A percentile compares a stretch with the other conserved stretches of the same genome.
Conservation (phyloP, 2,329 filamentous ascomycete genomes). For the Aureobasidium mangrovei region DNA sequence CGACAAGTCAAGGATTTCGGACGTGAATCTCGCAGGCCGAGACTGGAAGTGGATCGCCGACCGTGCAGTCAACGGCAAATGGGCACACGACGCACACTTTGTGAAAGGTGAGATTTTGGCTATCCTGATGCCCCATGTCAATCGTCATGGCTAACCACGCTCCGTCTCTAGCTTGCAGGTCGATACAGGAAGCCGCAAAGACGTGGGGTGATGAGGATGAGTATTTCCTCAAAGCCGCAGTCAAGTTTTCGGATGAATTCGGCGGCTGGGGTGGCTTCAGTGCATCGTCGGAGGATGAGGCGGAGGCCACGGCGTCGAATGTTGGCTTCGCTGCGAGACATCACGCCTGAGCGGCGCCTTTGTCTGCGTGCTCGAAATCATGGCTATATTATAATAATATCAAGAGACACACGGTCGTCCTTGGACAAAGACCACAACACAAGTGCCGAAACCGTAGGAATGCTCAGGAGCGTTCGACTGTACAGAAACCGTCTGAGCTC, state of each 20-base stretch:
- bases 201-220: conserved; percentile 66
- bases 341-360: background rate
- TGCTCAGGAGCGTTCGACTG: too few relatives aligned
- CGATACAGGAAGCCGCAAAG: conserved; percentile 63
- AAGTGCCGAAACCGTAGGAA: too few relatives aligned
- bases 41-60: conserved; percentile 71
- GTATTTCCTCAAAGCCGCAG: conserved; percentile 58
- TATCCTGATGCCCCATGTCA: background rate
- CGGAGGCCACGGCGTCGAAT: conserved; percentile 4
- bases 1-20: conserved; percentile 53
- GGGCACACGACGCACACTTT: conserved; percentile 69
- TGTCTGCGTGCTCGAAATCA: too few relatives aligned
- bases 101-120: conserved; percentile 58
- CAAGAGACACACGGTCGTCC: too few relatives aligned
- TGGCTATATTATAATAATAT: too few relatives aligned
- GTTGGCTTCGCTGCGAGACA: conserved; percentile 4
- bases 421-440: too few relatives aligned
- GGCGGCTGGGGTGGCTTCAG: conserved; percentile 47
- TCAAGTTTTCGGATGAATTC: conserved; percentile 67
- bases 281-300: conserved; percentile 1
- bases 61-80: conserved; percentile 58
- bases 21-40: conserved; percentile 52
- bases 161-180: conserved; percentile 50
- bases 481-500: too few relatives aligned
- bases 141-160: background rate